Evolutionary conservation across 2,329 filamentous ascomycete species (phyloP), one percentile per base, ranked within the genome.

Genomic region (Colletotrichum salicis): DNA sequence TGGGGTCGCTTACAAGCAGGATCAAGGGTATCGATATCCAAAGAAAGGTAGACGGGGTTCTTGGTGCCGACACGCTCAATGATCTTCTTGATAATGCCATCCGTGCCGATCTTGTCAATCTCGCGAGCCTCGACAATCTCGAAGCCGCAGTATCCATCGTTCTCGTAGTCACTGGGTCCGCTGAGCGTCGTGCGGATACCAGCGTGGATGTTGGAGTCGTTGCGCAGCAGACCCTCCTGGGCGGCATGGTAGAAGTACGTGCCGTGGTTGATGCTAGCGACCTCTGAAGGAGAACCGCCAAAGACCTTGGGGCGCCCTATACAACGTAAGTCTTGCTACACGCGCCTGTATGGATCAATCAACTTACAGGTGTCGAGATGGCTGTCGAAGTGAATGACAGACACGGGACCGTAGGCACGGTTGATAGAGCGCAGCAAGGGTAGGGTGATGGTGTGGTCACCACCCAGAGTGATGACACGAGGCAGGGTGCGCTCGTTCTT

Each of bases 1-100:
- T 33, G 11, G 5, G 8, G n/a, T 33, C 45, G 60, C 70, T 62
- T 67, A 72, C 70, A 96, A 5, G 93, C 93, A 8, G 95, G 94
- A 79, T 97, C 94, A 4, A 97, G 85, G 0, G 94, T 95, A 78
- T 97, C 94, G 76, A 97, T 97, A 78, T 97, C 95, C 58, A 97
- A 91, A 7, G 90, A 93, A 37, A 97, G 83, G 78, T 97, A 97
- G 0, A 96, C 93, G 0, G 94, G 94, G 72, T 90, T 91, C 65
- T 87, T 86, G 27, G 91, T 92, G 10, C 93, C 93, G 22, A 97
- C 93, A 29, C 93, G 87, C 4, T 94, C 90, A 55, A 89, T 83
- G 78, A 97, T 96, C 79, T 89, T 91, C 81, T 92, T 89, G 79
- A 96, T 92, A 78, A 97, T 95, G 5, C 94, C 94, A 0, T 90